Conservation (phyloP, 2,329 filamentous ascomycete species). For the Gliomastix tumulicola region DNA sequence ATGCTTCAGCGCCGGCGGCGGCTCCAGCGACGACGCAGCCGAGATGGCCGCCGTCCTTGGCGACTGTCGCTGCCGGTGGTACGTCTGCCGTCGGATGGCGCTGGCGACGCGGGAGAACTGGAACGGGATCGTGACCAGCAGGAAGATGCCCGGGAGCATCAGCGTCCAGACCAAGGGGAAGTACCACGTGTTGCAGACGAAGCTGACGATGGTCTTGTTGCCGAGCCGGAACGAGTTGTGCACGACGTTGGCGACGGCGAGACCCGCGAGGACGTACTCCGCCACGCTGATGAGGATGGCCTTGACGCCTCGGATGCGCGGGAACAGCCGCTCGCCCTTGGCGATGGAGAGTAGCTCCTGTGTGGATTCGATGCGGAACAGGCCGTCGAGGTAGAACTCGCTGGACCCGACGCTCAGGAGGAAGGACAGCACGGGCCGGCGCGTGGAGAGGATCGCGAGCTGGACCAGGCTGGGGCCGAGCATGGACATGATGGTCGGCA, state of each 20-base stretch:
- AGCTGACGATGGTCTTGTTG: neutral
- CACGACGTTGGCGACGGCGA: neutral
- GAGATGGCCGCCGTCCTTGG: neutral
- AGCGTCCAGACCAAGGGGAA: neutral
- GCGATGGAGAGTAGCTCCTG: neutral
- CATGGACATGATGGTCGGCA: conserved; percentile 1
- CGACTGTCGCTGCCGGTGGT: too few relatives aligned
- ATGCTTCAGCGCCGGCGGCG: too few relatives aligned
- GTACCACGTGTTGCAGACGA: neutral
- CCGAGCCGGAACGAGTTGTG: neutral
- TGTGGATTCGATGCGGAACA: too few relatives aligned
- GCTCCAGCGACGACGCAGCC: too few relatives aligned
- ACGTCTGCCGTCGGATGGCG: too few relatives aligned
- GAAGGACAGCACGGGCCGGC: neutral
- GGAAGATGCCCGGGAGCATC: too few relatives aligned
- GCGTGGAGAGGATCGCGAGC: neutral
- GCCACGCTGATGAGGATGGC: neutral
- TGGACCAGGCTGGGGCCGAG: conserved; percentile 1
- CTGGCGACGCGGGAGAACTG: too few relatives aligned
- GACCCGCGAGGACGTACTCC: neutral
- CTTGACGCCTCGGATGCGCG: neutral
- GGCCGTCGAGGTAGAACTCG: too few relatives aligned
- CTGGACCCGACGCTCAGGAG: neutral
- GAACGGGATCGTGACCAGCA: too few relatives aligned
- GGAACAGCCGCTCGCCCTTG: neutral